These are phyloP conservation scores for Lodderomyces beijingensis DNA, from an alignment of 1,139 yeast genomes.

Conservation along the genomic window DNA sequence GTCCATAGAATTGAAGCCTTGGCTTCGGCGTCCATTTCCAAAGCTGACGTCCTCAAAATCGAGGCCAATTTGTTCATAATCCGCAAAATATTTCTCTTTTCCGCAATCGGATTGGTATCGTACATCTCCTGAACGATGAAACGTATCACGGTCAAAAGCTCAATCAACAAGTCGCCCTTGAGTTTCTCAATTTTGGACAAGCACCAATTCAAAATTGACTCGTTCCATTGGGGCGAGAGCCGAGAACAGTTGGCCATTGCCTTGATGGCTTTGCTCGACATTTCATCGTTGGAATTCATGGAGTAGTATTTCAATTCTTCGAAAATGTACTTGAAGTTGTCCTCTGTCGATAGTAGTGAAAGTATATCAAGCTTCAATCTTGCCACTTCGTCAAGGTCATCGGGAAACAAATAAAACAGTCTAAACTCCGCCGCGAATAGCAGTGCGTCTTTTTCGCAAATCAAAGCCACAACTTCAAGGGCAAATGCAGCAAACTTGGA, in stretches of 20 bases:
- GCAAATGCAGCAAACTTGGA: slow-evolving; percentile 32
- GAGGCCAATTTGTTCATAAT: slow-evolving; percentile 37
- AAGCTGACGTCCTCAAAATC: slow-evolving; percentile 21
- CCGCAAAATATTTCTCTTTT: slow-evolving; percentile 25
- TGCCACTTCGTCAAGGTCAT: slow-evolving; percentile 47
- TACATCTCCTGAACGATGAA: slow-evolving; percentile 60
- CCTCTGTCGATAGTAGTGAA: slow-evolving; percentile 50
- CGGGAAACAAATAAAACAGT: slow-evolving; percentile 57
- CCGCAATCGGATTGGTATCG: slow-evolving; percentile 16
- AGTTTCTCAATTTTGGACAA: slow-evolving; percentile 27
- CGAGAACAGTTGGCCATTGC: slow-evolving; percentile 53
- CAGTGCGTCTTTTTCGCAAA: slow-evolving; percentile 34
- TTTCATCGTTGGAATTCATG: slow-evolving; percentile 27
- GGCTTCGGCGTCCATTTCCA: slow-evolving; percentile 47
- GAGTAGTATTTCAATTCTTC: slow-evolving; percentile 68
- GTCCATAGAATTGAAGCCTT: slow-evolving; percentile 87
- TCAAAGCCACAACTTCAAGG: slow-evolving; percentile 37
- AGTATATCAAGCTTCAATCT: slow-evolving; percentile 61
- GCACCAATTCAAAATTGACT: slow-evolving; percentile 40
- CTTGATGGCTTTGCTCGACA: slow-evolving; percentile 54
- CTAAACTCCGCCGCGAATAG: slow-evolving; percentile 45
- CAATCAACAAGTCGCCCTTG: slow-evolving; percentile 43
- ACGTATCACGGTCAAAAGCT: slow-evolving; percentile 65
- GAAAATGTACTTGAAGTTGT: slow-evolving; percentile 50
- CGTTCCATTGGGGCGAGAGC: slow-evolving; percentile 32